phyloP scores from a whole-genome alignment of 352 stramenopile species.

The Pythium biforme region DNA sequence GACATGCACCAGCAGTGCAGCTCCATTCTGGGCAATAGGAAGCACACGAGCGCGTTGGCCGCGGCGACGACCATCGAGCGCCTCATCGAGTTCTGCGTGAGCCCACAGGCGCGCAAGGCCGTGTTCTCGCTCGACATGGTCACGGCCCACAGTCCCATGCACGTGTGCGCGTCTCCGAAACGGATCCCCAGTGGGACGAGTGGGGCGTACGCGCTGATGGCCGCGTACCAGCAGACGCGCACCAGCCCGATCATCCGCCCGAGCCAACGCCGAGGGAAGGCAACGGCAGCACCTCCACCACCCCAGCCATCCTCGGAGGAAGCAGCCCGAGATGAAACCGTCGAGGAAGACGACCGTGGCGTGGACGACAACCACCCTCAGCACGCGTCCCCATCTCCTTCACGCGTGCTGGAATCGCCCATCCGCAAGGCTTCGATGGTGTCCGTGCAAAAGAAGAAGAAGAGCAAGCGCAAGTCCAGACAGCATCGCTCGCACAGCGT shows the following conservation, averaged over 20 bases:
- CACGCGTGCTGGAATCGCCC: neutral
- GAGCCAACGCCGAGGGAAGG: conserved; percentile 37
- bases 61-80: conserved; percentile 41
- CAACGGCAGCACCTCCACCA: neutral
- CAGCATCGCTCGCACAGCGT: conserved; percentile 11
- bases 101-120: conserved; percentile 22
- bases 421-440: neutral
- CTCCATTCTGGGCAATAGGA: conserved; percentile 30
- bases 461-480: conserved; percentile 20
- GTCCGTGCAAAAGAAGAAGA: conserved; percentile 29
- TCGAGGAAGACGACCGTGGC: neutral
- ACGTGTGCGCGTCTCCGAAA: conserved; percentile 43
- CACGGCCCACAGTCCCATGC: conserved; percentile 32
- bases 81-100: conserved; percentile 50
- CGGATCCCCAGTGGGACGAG: conserved; percentile 9
- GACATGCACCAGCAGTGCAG: conserved; percentile 58
- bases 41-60: neutral
- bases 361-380: neutral
- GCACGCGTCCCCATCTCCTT: neutral
- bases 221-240: conserved; percentile 45
- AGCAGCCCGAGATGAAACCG: neutral
- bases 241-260: conserved; percentile 48
- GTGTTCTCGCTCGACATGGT: conserved; percentile 40
- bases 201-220: conserved; percentile 37
- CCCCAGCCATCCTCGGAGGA: neutral